Conservation (phyloP, 2,329 filamentous ascomycete genomes). For the Colletotrichum tabaci region DNA sequence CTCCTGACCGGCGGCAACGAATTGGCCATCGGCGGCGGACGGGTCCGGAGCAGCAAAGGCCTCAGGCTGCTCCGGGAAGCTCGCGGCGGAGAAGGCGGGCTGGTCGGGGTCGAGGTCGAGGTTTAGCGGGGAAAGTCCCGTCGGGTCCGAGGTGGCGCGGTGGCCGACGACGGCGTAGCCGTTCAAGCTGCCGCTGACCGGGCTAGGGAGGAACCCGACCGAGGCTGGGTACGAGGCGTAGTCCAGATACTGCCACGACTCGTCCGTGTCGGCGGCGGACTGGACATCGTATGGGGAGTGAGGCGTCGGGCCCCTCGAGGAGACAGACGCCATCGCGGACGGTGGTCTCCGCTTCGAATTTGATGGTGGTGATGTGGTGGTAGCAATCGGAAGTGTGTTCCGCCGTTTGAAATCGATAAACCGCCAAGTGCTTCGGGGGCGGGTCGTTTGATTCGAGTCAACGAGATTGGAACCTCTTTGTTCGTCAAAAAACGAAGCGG, state of each 20-base stretch:
- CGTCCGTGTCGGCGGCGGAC: constrained; percentile 57
- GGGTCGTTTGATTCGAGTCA: constrained; percentile 8
- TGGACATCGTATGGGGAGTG: constrained; percentile 59
- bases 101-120: constrained; percentile 59
- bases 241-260: constrained; percentile 62
- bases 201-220: constrained; percentile 64
- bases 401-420: neutral
- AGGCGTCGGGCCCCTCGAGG: constrained; percentile 56
- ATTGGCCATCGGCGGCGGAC: constrained; percentile 47
- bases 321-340: constrained; percentile 55
- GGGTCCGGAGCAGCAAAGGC: constrained; percentile 50
- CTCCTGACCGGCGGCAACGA: constrained; percentile 48
- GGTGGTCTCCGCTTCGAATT: neutral
- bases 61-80: constrained; percentile 52
- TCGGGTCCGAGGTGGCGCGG: constrained; percentile 49
- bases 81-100: constrained; percentile 52
- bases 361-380: neutral
- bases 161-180: constrained; percentile 65
- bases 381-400: neutral
- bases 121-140: constrained; percentile 59
- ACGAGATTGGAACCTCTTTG: constrained; percentile 11
- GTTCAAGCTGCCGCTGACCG: constrained; percentile 65
- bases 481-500: constrained; percentile 1
- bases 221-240: constrained; percentile 54
- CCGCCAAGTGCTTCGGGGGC: neutral